A percentile compares a stretch with the other conserved stretches of the same genome.
Conservation (phyloP, 805 yeast species). For the Schwanniomyces pseudopolymorphus region DNA sequence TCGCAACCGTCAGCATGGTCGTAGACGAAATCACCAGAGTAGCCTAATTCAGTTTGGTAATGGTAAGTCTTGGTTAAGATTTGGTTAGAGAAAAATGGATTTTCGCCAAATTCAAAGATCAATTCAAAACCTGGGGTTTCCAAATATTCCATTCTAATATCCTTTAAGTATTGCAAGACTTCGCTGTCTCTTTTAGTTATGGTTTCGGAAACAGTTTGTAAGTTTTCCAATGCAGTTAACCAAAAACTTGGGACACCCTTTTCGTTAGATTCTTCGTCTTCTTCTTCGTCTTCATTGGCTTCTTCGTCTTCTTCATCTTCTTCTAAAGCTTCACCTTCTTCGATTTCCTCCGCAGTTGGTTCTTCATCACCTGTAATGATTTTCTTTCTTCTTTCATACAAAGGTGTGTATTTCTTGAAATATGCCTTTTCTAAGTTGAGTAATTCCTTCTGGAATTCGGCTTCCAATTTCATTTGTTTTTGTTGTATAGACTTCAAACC, state of each 20-base stretch:
- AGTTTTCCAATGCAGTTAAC: slow-evolving; percentile 91
- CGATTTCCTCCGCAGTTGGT: slow-evolving; percentile 78
- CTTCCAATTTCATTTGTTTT: slow-evolving; percentile 79
- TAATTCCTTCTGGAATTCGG: slow-evolving; percentile 86
- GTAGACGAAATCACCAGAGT: slow-evolving; percentile 93
- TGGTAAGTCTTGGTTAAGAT: slow-evolving; percentile 81
- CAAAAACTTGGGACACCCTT: slow-evolving; percentile 93
- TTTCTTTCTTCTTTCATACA: slow-evolving; percentile 69
- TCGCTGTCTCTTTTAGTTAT: slow-evolving; percentile 89
- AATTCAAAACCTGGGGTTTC: slow-evolving; percentile 86
- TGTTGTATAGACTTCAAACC: slow-evolving; percentile 83
- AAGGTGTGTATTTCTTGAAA: slow-evolving; percentile 68
- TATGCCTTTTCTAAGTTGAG: slow-evolving; percentile 82
- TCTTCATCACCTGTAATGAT: slow-evolving; percentile 71
- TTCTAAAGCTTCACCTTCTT: slow-evolving; percentile 71
- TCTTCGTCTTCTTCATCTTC: slow-evolving; percentile 49
- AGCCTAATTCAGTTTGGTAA: slow-evolving; percentile 91
- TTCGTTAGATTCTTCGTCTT: slow-evolving; percentile 42
- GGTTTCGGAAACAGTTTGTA: slow-evolving; percentile 75
- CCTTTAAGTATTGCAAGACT: slow-evolving; percentile 65
- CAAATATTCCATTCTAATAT: slow-evolving; percentile 77
- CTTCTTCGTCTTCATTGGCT: slow-evolving; percentile 43
- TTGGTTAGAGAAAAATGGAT: slow-evolving; percentile 75
- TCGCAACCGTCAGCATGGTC: slow-evolving; percentile 93
- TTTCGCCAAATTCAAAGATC: slow-evolving; percentile 73